Conservation (phyloP, 306 rosid genomes). For the Cucumis hystrix region DNA sequence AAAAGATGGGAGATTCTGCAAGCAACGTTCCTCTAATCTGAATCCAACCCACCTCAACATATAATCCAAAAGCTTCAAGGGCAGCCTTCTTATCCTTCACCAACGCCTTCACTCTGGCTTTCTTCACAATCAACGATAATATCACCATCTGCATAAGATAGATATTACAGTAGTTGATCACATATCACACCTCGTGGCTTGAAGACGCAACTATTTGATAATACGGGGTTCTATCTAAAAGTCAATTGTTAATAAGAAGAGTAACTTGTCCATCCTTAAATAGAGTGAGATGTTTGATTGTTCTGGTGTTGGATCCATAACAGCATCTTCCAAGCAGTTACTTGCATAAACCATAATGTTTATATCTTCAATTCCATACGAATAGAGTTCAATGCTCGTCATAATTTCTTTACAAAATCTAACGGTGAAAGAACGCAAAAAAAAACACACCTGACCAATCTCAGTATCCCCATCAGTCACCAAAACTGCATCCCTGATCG, state of each 20-base stretch:
- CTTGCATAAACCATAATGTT: not conserved
- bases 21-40: slow-evolving; percentile 6
- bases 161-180: not conserved
- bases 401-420: not conserved
- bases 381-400: not conserved
- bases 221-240: too few species aligned
- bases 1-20: not conserved
- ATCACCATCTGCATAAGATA: slow-evolving; percentile 77
- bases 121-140: slow-evolving; percentile 72
- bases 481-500: slow-evolving; percentile 61
- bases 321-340: not conserved
- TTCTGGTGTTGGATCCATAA: too few species aligned
- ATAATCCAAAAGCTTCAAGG: slow-evolving; percentile 85
- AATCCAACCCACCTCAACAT: slow-evolving; percentile 63
- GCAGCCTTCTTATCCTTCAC: slow-evolving; percentile 81
- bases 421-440: not conserved
- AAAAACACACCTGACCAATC: slow-evolving; percentile 75
- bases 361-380: not conserved
- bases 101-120: slow-evolving; percentile 59
- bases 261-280: too few species aligned
- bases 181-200: not conserved
- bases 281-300: too few species aligned
- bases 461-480: slow-evolving; percentile 89
- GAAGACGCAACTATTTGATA: not conserved
- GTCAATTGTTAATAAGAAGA: too few species aligned